Percentiles rank a stretch among this genome's conserved stretches.
phyloP scores from a whole-genome alignment of 768 basidiomycete genomes.

The Vishniacozyma victoriae region DNA sequence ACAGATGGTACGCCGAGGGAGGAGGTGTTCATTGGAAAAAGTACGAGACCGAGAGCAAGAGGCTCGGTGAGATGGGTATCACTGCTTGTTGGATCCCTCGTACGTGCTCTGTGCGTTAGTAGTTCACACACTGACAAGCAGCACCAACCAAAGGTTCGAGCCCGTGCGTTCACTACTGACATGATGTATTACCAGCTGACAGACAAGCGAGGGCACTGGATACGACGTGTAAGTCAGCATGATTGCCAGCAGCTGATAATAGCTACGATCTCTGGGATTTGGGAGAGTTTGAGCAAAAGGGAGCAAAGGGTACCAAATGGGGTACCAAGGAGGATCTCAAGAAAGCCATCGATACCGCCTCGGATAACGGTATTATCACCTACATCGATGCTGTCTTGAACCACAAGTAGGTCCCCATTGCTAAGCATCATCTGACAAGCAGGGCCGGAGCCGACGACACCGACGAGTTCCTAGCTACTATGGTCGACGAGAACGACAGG shows the following conservation, averaged over 20 bases:
- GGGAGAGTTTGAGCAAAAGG: slow-evolving; percentile 49
- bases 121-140: slow-evolving; percentile 4
- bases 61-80: slow-evolving; percentile 47
- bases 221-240: slow-evolving; percentile 40
- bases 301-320: slow-evolving; percentile 63
- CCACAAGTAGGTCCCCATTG: slow-evolving; percentile 52
- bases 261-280: slow-evolving; percentile 46
- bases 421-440: slow-evolving; percentile 50
- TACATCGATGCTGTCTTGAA: slow-evolving; percentile 85
- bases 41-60: slow-evolving; percentile 31
- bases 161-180: slow-evolving; percentile 17
- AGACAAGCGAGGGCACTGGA: slow-evolving; percentile 41
- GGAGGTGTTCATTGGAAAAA: slow-evolving; percentile 47
- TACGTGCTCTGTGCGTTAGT: slow-evolving; percentile 10
- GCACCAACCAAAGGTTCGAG: slow-evolving; percentile 45
- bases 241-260: background rate
- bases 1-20: slow-evolving; percentile 27
- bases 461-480: slow-evolving; percentile 65
- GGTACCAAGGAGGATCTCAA: slow-evolving; percentile 76
- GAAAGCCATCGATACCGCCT: slow-evolving; percentile 62
- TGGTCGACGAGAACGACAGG: slow-evolving; percentile 65
- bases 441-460: slow-evolving; percentile 72
- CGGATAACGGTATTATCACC: slow-evolving; percentile 63
- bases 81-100: slow-evolving; percentile 49
- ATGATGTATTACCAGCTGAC: background rate